Conservation (phyloP, 129 eudicot species). For the Oenanthe sinensis region DNA sequence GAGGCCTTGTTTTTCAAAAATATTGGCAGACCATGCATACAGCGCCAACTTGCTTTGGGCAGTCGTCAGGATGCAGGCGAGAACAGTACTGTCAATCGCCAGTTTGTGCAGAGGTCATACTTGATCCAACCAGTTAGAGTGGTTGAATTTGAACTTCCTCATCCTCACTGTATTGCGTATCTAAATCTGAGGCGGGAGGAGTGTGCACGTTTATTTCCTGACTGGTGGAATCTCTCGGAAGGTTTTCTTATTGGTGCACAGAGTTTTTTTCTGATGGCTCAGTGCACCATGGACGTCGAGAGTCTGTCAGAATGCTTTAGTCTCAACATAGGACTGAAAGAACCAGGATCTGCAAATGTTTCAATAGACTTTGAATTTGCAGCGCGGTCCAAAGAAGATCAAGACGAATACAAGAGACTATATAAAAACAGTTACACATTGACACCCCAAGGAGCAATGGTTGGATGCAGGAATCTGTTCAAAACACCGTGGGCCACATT, state of each 20-base stretch:
- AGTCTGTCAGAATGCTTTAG: constrained; percentile 58
- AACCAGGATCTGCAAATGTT: constrained; percentile 40
- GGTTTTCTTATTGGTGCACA: constrained; percentile 68
- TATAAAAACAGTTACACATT: constrained; percentile 42
- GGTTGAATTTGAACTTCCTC: constrained; percentile 55
- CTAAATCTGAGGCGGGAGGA: constrained; percentile 62
- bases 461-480: constrained; percentile 63
- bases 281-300: constrained; percentile 66
- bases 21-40: constrained; percentile 49
- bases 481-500: constrained; percentile 50
- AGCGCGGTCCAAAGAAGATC: constrained; percentile 43
- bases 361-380: constrained; percentile 78
- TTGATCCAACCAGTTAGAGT: constrained; percentile 56
- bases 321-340: constrained; percentile 65
- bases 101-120: constrained; percentile 49
- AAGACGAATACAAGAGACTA: constrained; percentile 41
- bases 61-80: constrained; percentile 21
- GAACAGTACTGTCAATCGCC: constrained; percentile 16
- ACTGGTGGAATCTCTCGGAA: constrained; percentile 45
- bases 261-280: constrained; percentile 63
- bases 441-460: constrained; percentile 65
- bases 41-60: constrained; percentile 24
- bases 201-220: constrained; percentile 40
- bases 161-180: constrained; percentile 63
- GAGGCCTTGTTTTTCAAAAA: constrained; percentile 74